Evolutionary conservation across 2,329 filamentous ascomycete genomes (phyloP), one percentile per base, ranked within the genome.

Genomic region (Fusarium austroafricanum): DNA sequence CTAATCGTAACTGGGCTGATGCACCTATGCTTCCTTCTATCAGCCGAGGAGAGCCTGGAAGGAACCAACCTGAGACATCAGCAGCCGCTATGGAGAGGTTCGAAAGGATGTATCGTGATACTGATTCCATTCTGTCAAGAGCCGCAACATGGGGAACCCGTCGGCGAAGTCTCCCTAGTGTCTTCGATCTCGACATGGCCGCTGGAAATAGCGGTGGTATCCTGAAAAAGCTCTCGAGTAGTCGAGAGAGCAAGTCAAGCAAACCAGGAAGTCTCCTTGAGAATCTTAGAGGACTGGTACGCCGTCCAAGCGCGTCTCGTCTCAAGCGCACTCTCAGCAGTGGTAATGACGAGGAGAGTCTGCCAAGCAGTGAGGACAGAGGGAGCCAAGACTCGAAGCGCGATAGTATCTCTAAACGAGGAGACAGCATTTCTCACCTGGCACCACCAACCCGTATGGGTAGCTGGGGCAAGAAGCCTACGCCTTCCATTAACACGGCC

Each of bases 101-200:
- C 54, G 79, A 87, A 66, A 79, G 78, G 12, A 81, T 86, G 79
- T 84, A 79, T 54, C 81, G 80, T 20, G 86, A 89, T 65, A 88
- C 82, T 46, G 84, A 83, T 28, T 90, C 88, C 0, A 80, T 89
- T 12, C 76, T 89, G 11, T 90, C 88, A 3, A 82, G 86, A 64
- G 85, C 88, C 15, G 90, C 90, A 18, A 93, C 90, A 1, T 89
- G 90, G 83, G 90, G 90, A 17, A 93, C 90, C 3, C 84, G 87
- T 9, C 86, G 89, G 40, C 85, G 86, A 58, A 90, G 90, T 75
- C 81, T 91, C 47, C 87, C 89, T 3, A 89, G 85, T 68, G 71
- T 84, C 55, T 67, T 81, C 7, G 89, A 92, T 57, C 79, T 88
- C 28, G 88, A 81, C 21, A 67, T 76, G 14, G 75, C 90, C 43